Evolutionary conservation across 2,329 filamentous ascomycete genomes (phyloP), one percentile per base, ranked within the genome.

Genomic region (Cylindrodendrum hubeiense): DNA sequence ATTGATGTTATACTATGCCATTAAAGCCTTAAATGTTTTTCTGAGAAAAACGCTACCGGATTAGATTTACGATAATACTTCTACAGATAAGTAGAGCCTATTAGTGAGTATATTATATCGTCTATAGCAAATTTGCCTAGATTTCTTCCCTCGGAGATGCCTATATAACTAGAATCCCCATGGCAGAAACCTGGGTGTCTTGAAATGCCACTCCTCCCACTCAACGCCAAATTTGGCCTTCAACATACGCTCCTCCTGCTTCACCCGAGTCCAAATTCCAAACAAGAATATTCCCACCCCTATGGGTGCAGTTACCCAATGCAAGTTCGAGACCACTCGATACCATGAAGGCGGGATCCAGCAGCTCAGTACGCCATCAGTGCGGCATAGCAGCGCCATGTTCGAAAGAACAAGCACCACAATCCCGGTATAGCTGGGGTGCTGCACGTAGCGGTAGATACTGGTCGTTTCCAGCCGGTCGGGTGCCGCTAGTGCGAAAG

Each of bases 231-330:
- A 88, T 17, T 77, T 74, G 5, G 70, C 75, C 53, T 70, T 77
- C 65, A 88, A 64, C 85, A 89, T 86, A 1, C 51, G 62, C 69
- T 89, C 86, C 69, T 87, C 85, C 64, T 87, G 80, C 33, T 58
- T 70, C 1, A 87, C 81, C 24, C 85, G 75, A 5, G 67, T 74
- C 74, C 71, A 76, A 3, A 80, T 52, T 0, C 66, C 70, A 21
- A 57, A 55, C 4, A 76, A 51, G 8, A 77, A 19, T 30, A 77
- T 46, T 1, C 62, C 57, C 1, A 68, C 9, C 5, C 44, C 53
- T 8, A 63, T n/a, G 15, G 63, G 60, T 19, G 53, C 22, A 0
- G 34, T 66, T 17, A 43, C 43, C 63, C 15, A 66, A 22, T 55
- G 49, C 55, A 68, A 60, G 0, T 44, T 47, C 5, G 41, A 49